A percentile compares a stretch with the other conserved stretches of the same genome.
phyloP scores from a whole-genome alignment of 75 land plant genomes.

The Picea glauca region DNA sequence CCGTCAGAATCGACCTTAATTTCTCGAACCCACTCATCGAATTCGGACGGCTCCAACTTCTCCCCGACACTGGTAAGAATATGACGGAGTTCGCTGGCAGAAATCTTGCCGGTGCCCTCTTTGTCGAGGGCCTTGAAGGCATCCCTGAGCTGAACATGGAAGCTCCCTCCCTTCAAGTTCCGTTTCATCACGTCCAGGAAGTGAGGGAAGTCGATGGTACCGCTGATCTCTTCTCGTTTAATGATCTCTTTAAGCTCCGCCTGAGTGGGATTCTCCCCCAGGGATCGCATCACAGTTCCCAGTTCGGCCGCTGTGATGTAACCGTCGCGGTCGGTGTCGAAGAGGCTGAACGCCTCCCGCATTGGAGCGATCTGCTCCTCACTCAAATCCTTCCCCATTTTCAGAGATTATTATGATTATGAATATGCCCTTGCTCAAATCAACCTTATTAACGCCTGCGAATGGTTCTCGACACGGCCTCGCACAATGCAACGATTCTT shows the following conservation, averaged over 20 bases:
- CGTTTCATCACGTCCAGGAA: conserved; percentile 71
- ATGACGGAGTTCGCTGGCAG: conserved; percentile 55
- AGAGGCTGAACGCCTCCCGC: conserved; percentile 79
- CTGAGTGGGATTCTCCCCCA: conserved; percentile 84
- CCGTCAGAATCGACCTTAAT: conserved; percentile 61
- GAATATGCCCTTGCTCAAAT: too few species aligned
- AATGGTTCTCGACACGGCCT: too few species aligned
- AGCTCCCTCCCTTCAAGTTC: conserved; percentile 59
- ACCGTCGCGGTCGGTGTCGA: conserved; percentile 85
- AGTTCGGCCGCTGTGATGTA: conserved; percentile 64
- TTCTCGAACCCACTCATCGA: conserved; percentile 80
- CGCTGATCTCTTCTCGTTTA: conserved; percentile 42
- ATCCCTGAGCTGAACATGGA: conserved; percentile 73
- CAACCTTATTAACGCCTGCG: too few species aligned
- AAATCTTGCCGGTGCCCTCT: conserved; percentile 63
- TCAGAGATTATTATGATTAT: not conserved
- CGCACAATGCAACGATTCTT: too few species aligned
- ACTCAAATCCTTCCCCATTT: conserved; percentile 66
- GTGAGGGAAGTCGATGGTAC: conserved; percentile 67
- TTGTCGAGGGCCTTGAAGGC: conserved; percentile 86
- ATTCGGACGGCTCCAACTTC: conserved; percentile 67
- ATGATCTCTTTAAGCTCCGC: conserved; percentile 71
- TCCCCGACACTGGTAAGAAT: conserved; percentile 55
- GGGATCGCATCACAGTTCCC: conserved; percentile 81
- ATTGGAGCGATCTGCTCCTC: conserved; percentile 68